Evolutionary conservation across 1,139 yeast species (phyloP), one percentile per base, ranked within the genome.

Genomic region (Candida tunisiensis): DNA sequence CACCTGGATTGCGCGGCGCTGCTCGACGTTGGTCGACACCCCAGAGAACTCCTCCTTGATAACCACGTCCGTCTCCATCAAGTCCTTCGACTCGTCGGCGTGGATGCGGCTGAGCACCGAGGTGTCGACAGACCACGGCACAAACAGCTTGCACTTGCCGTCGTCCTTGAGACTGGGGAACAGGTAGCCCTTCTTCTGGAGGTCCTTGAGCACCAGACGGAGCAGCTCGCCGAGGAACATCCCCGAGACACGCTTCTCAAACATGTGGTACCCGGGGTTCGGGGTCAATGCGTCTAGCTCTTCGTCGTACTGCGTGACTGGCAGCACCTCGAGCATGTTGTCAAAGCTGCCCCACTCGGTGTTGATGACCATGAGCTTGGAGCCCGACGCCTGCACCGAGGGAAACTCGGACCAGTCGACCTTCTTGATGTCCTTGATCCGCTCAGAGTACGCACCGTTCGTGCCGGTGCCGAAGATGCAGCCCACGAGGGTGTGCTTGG

Each of bases 281-380:
- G 88, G 65, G n/a, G 94, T 78, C 25, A 51, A 47, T 39, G 62
- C 61, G 50, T 85, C 93, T 35, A 85, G 68, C 19, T 56, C 60
- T 25, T 54, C 50, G 53, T 85, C 96, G 48, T 71, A 83, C 35
- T 68, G 65, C 4, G 92, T 79, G 28, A 57, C 62, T 32, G 94
- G 95, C 39, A 83, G 60, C 25, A 70, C 58, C 38, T 68, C 57
- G 31, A 82, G 60, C 16, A 68, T 70, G 44, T 83, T 83, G 52
- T 85, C 96, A 46, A 83, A 85, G 24, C 93, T 79, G 34, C 96
- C 96, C 94, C 96, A 85, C 55, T 85, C 96, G 23, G 94, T 83
- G 57, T 85, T 85, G 44, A 85, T 65, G 32, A 82, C 78, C 95
- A 85, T 85, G 34, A 79, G 74, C 3, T 60, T 57, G 34, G 67